Percentiles rank a stretch among this genome's conserved stretches.
phyloP scores from a whole-genome alignment of 106 monocot genomes.

The Cymbidium sinense region DNA sequence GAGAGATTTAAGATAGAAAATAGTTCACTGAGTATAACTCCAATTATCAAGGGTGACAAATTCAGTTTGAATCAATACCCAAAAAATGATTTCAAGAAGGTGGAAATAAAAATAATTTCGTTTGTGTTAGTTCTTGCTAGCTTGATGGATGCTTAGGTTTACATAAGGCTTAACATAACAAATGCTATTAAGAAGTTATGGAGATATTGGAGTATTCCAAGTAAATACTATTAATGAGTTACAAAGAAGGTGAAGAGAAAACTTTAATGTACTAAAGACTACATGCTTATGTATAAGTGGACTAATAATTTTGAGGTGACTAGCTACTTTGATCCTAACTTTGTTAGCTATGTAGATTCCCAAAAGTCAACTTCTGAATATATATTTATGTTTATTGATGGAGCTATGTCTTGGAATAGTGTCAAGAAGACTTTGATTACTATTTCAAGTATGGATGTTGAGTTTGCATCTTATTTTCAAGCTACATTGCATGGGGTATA shows the following conservation, averaged over 20 bases:
- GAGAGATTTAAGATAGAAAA: too few species aligned
- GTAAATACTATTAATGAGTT: not conserved
- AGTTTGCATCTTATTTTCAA: constrained; percentile 16
- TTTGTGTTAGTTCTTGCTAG: not conserved
- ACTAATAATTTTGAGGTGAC: not conserved
- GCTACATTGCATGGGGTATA: constrained; percentile 4
- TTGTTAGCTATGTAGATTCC: constrained; percentile 2
- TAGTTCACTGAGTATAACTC: too few species aligned
- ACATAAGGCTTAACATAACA: not conserved
- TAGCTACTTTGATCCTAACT: not conserved
- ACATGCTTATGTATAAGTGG: constrained; percentile 5
- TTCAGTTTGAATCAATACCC: not conserved
- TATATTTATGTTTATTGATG: not conserved
- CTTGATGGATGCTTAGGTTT: not conserved
- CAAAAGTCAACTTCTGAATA: constrained; percentile 10
- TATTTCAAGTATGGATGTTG: constrained; percentile 7
- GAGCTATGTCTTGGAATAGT: constrained; percentile 6
- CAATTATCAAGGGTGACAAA: too few species aligned
- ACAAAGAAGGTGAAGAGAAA: constrained; percentile 3
- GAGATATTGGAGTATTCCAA: constrained; percentile 3
- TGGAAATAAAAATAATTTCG: not conserved
- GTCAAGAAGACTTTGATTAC: not conserved
- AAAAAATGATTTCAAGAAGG: not conserved
- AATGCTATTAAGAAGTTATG: not conserved
- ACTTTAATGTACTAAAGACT: constrained; percentile 8